Evolutionary conservation across 2,329 filamentous ascomycete genomes (phyloP).

Genomic region (Venturia effusa): DNA sequence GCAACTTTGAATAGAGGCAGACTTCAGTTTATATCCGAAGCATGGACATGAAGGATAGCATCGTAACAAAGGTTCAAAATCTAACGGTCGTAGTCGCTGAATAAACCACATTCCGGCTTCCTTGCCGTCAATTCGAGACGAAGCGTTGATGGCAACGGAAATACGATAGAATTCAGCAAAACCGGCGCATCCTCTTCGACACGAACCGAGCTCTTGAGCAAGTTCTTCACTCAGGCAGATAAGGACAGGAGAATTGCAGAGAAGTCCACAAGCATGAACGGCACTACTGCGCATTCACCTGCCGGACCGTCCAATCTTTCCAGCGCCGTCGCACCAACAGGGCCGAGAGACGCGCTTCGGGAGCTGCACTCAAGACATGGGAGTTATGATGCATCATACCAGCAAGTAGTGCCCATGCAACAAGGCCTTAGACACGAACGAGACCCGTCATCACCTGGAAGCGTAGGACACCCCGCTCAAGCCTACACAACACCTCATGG

Average conservation of each 20-base stretch:
- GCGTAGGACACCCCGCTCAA: background rate
- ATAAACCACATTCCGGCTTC: slow-evolving; percentile 32
- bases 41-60: too few relatives aligned
- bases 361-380: background rate
- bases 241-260: slow-evolving; percentile 6
- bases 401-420: background rate
- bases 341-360: background rate
- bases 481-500: slow-evolving; percentile 41
- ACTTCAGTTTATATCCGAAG: background rate
- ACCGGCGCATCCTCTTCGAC: slow-evolving; percentile 46
- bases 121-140: slow-evolving; percentile 45
- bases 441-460: background rate
- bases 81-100: background rate
- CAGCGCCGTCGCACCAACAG: background rate
- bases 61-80: background rate
- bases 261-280: background rate
- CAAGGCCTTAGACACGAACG: background rate
- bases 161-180: slow-evolving; percentile 13
- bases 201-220: slow-evolving; percentile 49
- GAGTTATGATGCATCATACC: background rate
- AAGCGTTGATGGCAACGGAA: slow-evolving; percentile 27
- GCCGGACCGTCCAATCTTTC: background rate
- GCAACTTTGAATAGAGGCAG: background rate
- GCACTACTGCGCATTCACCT: background rate
- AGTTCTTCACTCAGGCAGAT: slow-evolving; percentile 41